A percentile compares a stretch with the other conserved stretches of the same genome.
phyloP scores from a whole-genome alignment of 2,329 filamentous ascomycete genomes.

The Phoma sp. region DNA sequence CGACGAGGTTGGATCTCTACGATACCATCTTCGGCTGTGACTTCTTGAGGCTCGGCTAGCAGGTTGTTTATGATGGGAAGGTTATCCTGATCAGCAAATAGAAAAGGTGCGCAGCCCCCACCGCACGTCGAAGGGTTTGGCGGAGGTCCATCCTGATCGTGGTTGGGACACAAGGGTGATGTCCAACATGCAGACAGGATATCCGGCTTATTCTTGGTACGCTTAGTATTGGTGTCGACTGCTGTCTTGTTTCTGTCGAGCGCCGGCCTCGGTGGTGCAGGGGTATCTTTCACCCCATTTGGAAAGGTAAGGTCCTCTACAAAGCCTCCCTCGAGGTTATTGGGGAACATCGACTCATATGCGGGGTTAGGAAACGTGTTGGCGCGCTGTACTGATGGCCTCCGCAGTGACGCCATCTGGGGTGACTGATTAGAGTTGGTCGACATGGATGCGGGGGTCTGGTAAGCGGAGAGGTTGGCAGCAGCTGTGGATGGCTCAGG shows the following conservation, averaged over 20 bases:
- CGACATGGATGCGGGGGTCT: constrained; percentile 31
- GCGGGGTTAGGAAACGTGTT: constrained; percentile 43
- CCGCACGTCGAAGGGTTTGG: constrained; percentile 50
- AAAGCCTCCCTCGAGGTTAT: constrained; percentile 43
- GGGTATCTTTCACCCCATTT: constrained; percentile 37
- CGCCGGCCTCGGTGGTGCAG: constrained; percentile 21
- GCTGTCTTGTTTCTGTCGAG: constrained; percentile 26
- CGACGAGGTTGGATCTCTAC: constrained; percentile 45
- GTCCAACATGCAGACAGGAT: constrained; percentile 51
- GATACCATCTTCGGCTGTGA: constrained; percentile 43
- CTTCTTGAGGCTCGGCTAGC: constrained; percentile 38
- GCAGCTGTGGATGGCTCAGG: constrained; percentile 40
- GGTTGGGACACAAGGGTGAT: constrained; percentile 50
- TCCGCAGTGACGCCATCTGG: constrained; percentile 33
- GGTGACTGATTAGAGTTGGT: constrained; percentile 30
- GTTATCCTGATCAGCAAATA: constrained; percentile 45
- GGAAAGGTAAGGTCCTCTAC: constrained; percentile 48
- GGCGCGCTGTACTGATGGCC: constrained; percentile 33
- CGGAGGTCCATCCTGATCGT: constrained; percentile 45
- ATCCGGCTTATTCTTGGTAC: constrained; percentile 46
- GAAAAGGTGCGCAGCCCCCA: constrained; percentile 48
- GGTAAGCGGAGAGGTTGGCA: constrained; percentile 28
- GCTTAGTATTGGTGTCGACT: constrained; percentile 36
- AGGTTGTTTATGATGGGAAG: constrained; percentile 39
- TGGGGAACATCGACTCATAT: constrained; percentile 47